Percentiles rank a stretch among this genome's conserved stretches.
These are phyloP conservation scores for Paradendryphiella salina DNA, from an alignment of 2,329 filamentous ascomycete species.

Conservation along the genomic window DNA sequence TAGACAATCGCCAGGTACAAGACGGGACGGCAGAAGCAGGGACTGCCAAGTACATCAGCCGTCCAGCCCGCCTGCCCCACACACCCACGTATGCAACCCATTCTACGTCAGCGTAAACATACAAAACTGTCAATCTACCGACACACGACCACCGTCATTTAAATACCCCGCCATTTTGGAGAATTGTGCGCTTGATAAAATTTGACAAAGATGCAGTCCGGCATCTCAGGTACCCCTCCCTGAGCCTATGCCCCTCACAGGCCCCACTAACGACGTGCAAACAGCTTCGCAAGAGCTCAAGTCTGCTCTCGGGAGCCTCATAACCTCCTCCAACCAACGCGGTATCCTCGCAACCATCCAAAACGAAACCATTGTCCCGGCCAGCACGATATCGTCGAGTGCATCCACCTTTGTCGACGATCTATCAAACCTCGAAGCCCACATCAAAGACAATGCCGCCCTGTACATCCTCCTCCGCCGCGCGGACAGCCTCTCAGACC, in stretches of 20 bases:
- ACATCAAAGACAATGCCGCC: conserved; percentile 68
- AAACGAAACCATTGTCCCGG: conserved; percentile 67
- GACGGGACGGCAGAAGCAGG: not conserved
- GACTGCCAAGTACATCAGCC: conserved; percentile 10
- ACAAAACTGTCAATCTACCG: not conserved
- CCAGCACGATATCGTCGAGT: conserved; percentile 56
- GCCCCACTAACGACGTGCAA: conserved; percentile 18
- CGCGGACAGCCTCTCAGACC: conserved; percentile 54
- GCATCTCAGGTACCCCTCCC: conserved; percentile 66
- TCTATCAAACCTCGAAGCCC: conserved; percentile 63
- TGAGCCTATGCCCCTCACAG: not conserved
- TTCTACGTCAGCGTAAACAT: conserved; percentile 14
- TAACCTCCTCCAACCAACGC: conserved; percentile 64
- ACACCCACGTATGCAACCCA: conserved; percentile 13
- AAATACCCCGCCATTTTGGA: not conserved
- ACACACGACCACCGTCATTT: not conserved
- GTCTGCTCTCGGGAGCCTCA: conserved; percentile 70
- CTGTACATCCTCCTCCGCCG: conserved; percentile 76
- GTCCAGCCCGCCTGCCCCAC: conserved; percentile 26
- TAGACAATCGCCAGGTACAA: not conserved
- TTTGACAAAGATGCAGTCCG: conserved; percentile 68
- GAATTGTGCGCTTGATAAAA: not conserved
- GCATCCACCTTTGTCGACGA: conserved; percentile 65
- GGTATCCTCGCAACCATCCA: conserved; percentile 72
- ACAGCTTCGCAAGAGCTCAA: conserved; percentile 74